phyloP scores from a whole-genome alignment of 108 stramenopile genomes.

The Discostella pseudostelligera region DNA sequence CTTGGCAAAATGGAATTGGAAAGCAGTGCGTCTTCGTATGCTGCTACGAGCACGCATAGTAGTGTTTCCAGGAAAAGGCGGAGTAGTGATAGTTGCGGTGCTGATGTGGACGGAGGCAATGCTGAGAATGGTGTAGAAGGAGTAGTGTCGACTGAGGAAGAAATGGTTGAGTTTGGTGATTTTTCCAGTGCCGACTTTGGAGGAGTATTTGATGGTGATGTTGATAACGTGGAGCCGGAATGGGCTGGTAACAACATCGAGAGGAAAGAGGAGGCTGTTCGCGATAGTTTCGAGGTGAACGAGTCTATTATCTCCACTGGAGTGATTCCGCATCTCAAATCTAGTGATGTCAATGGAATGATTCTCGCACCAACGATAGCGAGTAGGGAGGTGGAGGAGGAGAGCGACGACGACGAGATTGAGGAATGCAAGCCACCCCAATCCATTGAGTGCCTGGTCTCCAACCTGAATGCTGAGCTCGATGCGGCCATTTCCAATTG shows the following conservation, averaged over 20 bases:
- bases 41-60: background rate
- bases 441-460: conserved; percentile 27
- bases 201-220: background rate
- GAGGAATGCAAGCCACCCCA: conserved; percentile 19
- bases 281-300: no score
- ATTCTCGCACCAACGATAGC: background rate
- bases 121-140: background rate
- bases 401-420: conserved; percentile 1
- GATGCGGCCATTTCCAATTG: conserved; percentile 21
- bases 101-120: background rate
- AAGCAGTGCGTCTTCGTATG: conserved; percentile 13
- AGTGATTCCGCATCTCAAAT: no score
- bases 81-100: background rate
- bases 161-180: conserved; percentile 27
- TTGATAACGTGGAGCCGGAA: background rate
- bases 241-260: background rate
- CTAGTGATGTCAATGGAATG: no score
- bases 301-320: no score
- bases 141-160: background rate
- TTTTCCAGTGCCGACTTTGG: conserved; percentile 24
- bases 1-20: conserved; percentile 42
- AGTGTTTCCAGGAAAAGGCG: conserved; percentile 3
- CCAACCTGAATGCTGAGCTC: conserved; percentile 22
- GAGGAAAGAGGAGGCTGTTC: no score
- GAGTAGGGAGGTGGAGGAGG: background rate